These are phyloP conservation scores for Choanephora cucurbitarum DNA, from an alignment of 371 early-diverging fungal species.

Conservation along the genomic window DNA sequence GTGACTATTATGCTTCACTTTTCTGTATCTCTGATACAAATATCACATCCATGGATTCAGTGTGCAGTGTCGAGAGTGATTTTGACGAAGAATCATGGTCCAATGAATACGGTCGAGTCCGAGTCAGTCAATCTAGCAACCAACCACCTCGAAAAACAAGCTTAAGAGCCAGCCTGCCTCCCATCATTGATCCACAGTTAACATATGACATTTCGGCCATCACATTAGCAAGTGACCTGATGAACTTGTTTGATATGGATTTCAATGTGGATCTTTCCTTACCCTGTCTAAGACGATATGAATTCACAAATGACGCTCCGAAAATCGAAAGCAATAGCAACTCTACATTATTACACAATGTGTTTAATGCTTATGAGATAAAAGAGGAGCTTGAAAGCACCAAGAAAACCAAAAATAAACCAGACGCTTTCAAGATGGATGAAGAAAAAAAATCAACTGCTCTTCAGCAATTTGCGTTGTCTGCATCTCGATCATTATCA, in stretches of 20 bases:
- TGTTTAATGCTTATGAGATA: background rate
- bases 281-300: background rate
- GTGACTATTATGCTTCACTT: background rate
- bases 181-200: too few relatives aligned
- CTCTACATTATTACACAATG: constrained; percentile 1
- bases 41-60: background rate
- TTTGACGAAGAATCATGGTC: background rate
- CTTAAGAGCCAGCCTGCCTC: background rate
- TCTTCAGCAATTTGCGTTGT: background rate
- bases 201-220: background rate
- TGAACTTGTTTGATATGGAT: constrained; percentile 49
- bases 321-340: background rate
- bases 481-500: background rate
- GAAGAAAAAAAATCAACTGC: background rate
- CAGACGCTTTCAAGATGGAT: background rate
- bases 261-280: constrained; percentile 36
- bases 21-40: background rate
- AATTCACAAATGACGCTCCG: background rate
- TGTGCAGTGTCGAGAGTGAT: background rate
- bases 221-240: constrained; percentile 35
- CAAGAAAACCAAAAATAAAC: background rate
- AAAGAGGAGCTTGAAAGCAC: background rate
- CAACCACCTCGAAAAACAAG: background rate
- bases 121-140: background rate
- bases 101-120: background rate